Evolutionary conservation across 805 yeast species (phyloP).

Genomic region (Spathaspora hagerdaliae): DNA sequence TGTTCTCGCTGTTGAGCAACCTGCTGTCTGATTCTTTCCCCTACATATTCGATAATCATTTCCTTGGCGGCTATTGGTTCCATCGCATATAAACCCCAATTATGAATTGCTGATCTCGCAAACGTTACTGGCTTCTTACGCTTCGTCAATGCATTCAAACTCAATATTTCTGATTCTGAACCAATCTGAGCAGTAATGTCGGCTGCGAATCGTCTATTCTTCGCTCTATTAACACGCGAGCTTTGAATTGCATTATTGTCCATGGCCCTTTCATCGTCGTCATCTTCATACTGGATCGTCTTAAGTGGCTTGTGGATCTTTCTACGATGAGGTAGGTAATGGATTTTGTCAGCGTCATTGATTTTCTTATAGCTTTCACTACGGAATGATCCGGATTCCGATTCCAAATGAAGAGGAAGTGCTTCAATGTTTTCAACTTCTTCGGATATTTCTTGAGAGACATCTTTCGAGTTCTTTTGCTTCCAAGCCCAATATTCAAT

Average conservation of each 20-base stretch:
- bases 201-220: constrained; percentile 83
- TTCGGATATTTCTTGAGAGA: constrained; percentile 17
- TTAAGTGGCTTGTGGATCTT: constrained; percentile 65
- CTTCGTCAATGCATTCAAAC: constrained; percentile 81
- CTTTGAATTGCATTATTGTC: constrained; percentile 43
- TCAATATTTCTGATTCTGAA: constrained; percentile 74
- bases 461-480: constrained; percentile 27
- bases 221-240: constrained; percentile 82
- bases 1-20: constrained; percentile 91
- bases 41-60: constrained; percentile 97
- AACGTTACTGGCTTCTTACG: constrained; percentile 93
- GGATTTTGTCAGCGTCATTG: constrained; percentile 66
- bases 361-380: constrained; percentile 73
- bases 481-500: constrained; percentile 69
- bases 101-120: constrained; percentile 94
- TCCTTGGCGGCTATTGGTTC: constrained; percentile 95
- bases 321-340: constrained; percentile 79
- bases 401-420: constrained; percentile 31
- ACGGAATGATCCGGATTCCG: constrained; percentile 57
- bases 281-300: constrained; percentile 66
- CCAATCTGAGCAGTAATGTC: constrained; percentile 84
- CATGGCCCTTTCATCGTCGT: constrained; percentile 23
- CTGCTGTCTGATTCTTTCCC: constrained; percentile 89
- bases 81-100: constrained; percentile 95
- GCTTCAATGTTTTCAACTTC: constrained; percentile 26